phyloP scores from a whole-genome alignment of 768 basidiomycete species.

The Trametes gibbosa region DNA sequence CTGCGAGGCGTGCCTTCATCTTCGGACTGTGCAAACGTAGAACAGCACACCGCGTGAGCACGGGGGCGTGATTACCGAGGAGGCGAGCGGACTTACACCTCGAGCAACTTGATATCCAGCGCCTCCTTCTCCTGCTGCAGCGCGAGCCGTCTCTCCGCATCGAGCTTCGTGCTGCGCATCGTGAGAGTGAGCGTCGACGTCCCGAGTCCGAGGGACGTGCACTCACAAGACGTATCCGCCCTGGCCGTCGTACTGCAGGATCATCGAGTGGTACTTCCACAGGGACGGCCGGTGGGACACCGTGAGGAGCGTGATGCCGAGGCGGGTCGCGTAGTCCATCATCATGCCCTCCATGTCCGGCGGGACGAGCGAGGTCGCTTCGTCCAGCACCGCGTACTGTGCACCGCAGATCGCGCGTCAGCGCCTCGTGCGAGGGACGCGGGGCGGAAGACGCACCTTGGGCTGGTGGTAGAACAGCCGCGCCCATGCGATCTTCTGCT shows the following conservation, averaged over 20 bases:
- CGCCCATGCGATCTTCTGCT: constrained; percentile 97
- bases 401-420: neutral
- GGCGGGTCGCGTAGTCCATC: constrained; percentile 87
- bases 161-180: constrained; percentile 71
- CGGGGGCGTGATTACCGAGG: neutral
- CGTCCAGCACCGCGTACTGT: constrained; percentile 94
- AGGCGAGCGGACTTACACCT: constrained; percentile 59
- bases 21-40: constrained; percentile 57
- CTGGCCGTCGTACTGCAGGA: constrained; percentile 90
- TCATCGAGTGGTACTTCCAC: constrained; percentile 89
- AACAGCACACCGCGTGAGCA: neutral
- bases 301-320: constrained; percentile 90
- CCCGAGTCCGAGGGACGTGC: neutral
- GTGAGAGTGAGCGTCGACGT: neutral
- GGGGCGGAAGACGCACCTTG: constrained; percentile 52
- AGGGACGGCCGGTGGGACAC: constrained; percentile 94
- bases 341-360: constrained; percentile 89
- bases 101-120: constrained; percentile 79
- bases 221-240: constrained; percentile 94
- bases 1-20: constrained; percentile 71
- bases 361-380: constrained; percentile 93
- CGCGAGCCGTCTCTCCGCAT: constrained; percentile 85
- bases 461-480: constrained; percentile 93
- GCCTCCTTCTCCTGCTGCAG: constrained; percentile 94
- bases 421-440: neutral